Percentiles rank a stretch among this genome's conserved stretches.
phyloP scores from a whole-genome alignment of 2,329 filamentous ascomycete species.

The Catunica adiposa region DNA sequence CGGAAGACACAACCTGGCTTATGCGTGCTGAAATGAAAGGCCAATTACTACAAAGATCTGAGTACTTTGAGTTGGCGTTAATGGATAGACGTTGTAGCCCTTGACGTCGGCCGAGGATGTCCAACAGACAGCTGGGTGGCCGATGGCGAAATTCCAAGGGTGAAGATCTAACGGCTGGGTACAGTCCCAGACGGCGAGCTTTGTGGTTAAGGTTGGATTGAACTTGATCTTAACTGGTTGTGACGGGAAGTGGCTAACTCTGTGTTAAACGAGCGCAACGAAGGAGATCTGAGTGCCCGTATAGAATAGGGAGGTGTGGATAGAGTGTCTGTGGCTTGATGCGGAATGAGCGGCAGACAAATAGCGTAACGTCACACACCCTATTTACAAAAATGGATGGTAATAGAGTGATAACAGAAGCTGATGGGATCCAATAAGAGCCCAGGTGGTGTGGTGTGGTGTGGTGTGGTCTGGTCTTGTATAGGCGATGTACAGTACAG shows the following conservation, averaged over 20 bases:
- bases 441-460: neutral
- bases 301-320: neutral
- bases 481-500: neutral
- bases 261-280: neutral
- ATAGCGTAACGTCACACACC: neutral
- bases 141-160: neutral
- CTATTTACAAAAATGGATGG: neutral
- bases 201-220: too few relatives aligned
- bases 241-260: too few relatives aligned
- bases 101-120: neutral
- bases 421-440: neutral
- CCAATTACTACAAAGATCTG: neutral
- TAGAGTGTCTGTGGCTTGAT: neutral
- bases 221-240: too few relatives aligned
- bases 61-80: neutral
- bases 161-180: too few relatives aligned
- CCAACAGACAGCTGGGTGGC: neutral
- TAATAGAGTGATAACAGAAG: neutral
- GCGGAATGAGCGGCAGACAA: neutral
- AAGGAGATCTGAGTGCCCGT: neutral
- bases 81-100: neutral
- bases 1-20: neutral
- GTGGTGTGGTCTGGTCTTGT: neutral
- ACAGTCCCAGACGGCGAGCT: too few relatives aligned
- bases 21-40: neutral